Evolutionary conservation across 2,329 filamentous ascomycete genomes (phyloP), one percentile per base, ranked within the genome.

Genomic region (Arachnomyces sp.): DNA sequence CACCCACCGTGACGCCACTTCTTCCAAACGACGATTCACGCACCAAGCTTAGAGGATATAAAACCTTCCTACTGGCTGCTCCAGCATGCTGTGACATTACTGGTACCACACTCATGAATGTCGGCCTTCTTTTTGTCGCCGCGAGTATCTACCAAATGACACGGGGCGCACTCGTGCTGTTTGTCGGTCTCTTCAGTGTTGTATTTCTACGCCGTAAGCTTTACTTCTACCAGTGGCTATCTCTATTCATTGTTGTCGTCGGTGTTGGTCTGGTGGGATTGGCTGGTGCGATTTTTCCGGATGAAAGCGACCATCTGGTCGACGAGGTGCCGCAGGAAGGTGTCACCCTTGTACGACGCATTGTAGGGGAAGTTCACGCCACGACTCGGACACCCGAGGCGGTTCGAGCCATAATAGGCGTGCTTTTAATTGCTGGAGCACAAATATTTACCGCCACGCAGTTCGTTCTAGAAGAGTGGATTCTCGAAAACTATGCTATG

Each of bases 61-160:
- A 77, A 46, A 73, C 95, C 14, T 56, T 83, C 3, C 65, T 96
- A 21, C 75, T 98, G 39, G 82, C 88, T 6, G 69, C 94, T 8
- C 92, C 92, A 1, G 86, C 92, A 31, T 83, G 88, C 57, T 95
- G 89, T 66, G 92, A 98, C 60, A 95, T 96, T 49, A 80, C 85
- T 16, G 92, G 87, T 35, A 98, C 92, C 3, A 98, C 92, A 3
- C 75, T 96, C 40, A 96, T 98, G 89, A 98, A 98, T 57, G 85
- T 87, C 3, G 92, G 92, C 3, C 73, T 98, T 50, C 74, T 96
- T 36, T 89, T 96, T 59, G 89, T 96, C 16, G 92, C 86, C 9
- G 87, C 92, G 1, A 93, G 86, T 45, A 95, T 98, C 56, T 98
- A 95, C 66, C 92, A 98, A 67, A 98, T 98, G 92, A 96, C 90